Evolutionary conservation across 139 green algal genomes (phyloP).

Genomic region (Ostreobium quekettii): DNA sequence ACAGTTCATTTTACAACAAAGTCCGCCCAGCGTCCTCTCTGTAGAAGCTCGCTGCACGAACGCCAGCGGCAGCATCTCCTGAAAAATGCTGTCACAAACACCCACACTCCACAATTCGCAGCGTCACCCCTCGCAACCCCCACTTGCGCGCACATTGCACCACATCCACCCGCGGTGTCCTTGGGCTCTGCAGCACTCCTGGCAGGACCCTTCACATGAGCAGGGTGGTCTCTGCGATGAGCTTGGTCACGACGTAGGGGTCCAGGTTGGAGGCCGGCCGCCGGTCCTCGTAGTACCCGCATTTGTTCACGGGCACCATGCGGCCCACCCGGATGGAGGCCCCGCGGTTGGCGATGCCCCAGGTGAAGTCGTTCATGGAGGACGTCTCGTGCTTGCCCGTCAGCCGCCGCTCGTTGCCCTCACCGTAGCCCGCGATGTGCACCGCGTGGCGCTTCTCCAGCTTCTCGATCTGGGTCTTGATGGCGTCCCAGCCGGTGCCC

Average conservation of each 20-base stretch:
- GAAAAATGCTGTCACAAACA: no score
- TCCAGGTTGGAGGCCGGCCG: constrained; percentile 91
- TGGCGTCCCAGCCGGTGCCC: constrained; percentile 44
- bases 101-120: no score
- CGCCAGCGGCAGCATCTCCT: not conserved
- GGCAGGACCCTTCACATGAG: no score
- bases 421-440: constrained; percentile 71
- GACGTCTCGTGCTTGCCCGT: constrained; percentile 88
- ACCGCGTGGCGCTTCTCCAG: constrained; percentile 77
- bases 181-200: no score
- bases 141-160: no score
- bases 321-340: constrained; percentile 86
- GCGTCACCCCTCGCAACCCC: no score
- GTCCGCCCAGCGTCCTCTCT: no score
- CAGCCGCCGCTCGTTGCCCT: constrained; percentile 96
- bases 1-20: no score
- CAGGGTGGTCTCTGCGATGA: constrained; percentile 72
- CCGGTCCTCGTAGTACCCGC: constrained; percentile 95
- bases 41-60: no score
- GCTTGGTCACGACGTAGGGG: constrained; percentile 48
- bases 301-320: constrained; percentile 76
- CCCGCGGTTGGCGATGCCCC: constrained; percentile 94
- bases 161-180: no score
- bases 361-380: constrained; percentile 91
- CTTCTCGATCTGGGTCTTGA: constrained; percentile 83